Evolutionary conservation across 1,284 basidiomycete genomes (phyloP), one percentile per base, ranked within the genome.

Genomic region (Abortiporus biennis): DNA sequence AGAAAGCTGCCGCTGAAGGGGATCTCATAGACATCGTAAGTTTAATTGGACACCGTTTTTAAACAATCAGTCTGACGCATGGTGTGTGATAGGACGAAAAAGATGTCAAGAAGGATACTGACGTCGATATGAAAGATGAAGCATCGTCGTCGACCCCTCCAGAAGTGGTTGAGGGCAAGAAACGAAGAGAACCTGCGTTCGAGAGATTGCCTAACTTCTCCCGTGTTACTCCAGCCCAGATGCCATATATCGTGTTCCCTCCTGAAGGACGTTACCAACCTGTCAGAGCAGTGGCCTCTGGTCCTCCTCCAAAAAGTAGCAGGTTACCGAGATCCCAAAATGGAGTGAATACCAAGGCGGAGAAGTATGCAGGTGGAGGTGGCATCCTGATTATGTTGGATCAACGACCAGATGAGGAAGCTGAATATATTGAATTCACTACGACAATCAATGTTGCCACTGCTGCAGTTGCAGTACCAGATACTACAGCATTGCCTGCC

Each of bases 151-250:
- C 68, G 21, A 67, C 68, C 48, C 62, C 73, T 25, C 62, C 68
- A 5, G 74, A 80, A 43, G 65, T 57, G 32, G 43, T 50, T 6
- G 27, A 29, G 20, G 21, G 83, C 55, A 86, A 84, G 59, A 56
- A 66, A 32, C 5, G 20, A 6, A 8, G 12, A 19, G 94, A 98
- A 57, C 80, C 90, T 0, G 66, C 74, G 1, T 87, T 74, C 11
- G 91, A 95, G 64, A 76, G 70, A 45, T 67, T 94, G 13, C 68
- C 79, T 22, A 99, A 99, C 70, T 86, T 97, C 58, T 89, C 93
- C 11, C 85, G 96, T 40, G 92, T 98, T 15, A 93, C 89, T 1
- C 92, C 95, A 13, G 80, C 85, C 1, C 96, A 99, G 63, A 69
- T 96, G 24, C 72, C 80, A 16, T 83, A 88, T 64, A 79, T 99